phyloP scores from a whole-genome alignment of 139 green algal genomes.

The Tetraselmis chui region DNA sequence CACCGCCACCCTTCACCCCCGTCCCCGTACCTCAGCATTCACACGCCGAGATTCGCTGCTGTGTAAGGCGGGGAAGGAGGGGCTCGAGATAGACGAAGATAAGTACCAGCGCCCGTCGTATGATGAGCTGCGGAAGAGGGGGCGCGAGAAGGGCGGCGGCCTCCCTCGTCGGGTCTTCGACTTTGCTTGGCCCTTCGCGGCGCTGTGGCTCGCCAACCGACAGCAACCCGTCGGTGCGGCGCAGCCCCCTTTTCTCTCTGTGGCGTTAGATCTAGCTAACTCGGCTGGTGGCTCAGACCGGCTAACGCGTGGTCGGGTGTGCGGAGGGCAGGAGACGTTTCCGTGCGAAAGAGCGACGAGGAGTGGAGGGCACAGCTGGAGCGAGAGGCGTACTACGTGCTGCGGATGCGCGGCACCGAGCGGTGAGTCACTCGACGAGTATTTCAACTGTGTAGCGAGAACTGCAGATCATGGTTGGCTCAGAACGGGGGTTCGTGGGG shows the following conservation, averaged over 20 bases:
- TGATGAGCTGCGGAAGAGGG: not conserved
- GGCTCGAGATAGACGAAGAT: not conserved
- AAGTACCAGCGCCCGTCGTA: not conserved
- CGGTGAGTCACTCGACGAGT: too few relatives aligned
- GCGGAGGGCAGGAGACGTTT: not conserved
- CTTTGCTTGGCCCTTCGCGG: not conserved
- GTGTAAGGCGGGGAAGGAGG: not conserved
- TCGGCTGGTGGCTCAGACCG: too few relatives aligned
- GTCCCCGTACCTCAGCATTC: too few relatives aligned
- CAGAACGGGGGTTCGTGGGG: too few relatives aligned
- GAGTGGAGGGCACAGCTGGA: constrained; percentile 11
- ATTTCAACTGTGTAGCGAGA: too few relatives aligned
- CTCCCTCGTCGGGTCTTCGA: not conserved
- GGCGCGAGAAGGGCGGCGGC: too few relatives aligned
- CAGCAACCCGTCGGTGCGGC: not conserved
- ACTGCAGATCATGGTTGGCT: too few relatives aligned
- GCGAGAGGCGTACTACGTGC: constrained; percentile 7
- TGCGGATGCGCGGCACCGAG: constrained; percentile 6
- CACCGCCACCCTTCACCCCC: too few relatives aligned
- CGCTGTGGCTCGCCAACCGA: not conserved
- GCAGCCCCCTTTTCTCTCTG: too few relatives aligned
- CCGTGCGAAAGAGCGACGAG: not conserved
- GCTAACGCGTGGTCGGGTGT: too few relatives aligned
- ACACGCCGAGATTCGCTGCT: too few relatives aligned
- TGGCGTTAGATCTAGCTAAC: too few relatives aligned